Evolutionary conservation across 495 filamentous ascomycete genomes (phyloP).

Genomic region (Trichoderma reesei): DNA sequence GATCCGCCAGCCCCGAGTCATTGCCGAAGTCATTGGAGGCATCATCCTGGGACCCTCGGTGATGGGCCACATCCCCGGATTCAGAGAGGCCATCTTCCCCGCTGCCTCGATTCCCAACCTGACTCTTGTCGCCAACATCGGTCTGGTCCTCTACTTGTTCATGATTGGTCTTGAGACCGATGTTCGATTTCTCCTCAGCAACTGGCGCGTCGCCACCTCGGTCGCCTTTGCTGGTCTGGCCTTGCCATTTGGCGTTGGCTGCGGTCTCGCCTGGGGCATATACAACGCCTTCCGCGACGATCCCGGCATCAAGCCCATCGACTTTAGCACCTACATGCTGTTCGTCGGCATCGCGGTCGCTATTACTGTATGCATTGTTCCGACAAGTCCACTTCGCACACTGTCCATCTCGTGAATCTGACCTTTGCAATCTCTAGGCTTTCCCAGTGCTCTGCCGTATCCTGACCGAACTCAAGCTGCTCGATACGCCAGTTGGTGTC

Average conservation of each 20-base stretch:
- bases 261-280: conserved; percentile 76
- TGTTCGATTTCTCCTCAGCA: conserved; percentile 68
- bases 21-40: conserved; percentile 91
- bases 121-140: conserved; percentile 73
- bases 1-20: conserved; percentile 83
- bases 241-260: conserved; percentile 60
- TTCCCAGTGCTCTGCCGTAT: conserved; percentile 96
- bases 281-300: conserved; percentile 71
- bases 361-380: conserved; percentile 48
- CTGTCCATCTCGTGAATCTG: conserved; percentile 8
- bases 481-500: conserved; percentile 75
- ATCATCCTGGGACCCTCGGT: conserved; percentile 85
- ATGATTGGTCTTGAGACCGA: conserved; percentile 90
- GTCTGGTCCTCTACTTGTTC: conserved; percentile 85
- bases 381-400: no score
- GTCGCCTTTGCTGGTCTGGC: conserved; percentile 83
- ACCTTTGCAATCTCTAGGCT: conserved; percentile 30
- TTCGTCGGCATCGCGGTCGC: conserved; percentile 93
- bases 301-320: conserved; percentile 48
- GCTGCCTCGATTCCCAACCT: conserved; percentile 48
- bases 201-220: conserved; percentile 76
- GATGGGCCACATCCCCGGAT: conserved; percentile 74
- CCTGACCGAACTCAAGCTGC: conserved; percentile 81
- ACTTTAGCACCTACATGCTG: conserved; percentile 75
- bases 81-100: conserved; percentile 68